phyloP scores from a whole-genome alignment of 306 rosid genomes.

The Quercus agrifolia region DNA sequence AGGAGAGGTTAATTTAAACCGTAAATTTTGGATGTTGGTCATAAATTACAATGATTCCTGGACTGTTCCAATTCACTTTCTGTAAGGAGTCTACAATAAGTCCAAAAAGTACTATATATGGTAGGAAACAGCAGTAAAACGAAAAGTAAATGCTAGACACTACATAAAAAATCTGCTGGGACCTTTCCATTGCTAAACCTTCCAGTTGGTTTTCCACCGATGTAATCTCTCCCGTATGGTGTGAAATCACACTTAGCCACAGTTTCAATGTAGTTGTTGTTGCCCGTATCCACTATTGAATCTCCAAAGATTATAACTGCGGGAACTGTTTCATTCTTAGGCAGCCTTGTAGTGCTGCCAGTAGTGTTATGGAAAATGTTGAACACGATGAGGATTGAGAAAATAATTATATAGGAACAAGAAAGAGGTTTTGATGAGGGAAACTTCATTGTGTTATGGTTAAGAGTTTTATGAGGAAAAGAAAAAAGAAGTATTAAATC shows the following conservation, averaged over 20 bases:
- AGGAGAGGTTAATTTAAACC: background rate
- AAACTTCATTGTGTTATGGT: no score
- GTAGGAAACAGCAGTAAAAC: no score
- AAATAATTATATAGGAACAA: no score
- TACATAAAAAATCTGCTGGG: slow-evolving; percentile 58
- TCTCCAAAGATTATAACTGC: slow-evolving; percentile 73
- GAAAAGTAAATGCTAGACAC: background rate
- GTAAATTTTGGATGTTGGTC: no score
- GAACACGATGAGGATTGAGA: no score
- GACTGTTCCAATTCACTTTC: no score
- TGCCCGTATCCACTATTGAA: slow-evolving; percentile 70
- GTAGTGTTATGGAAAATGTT: no score
- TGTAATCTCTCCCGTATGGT: slow-evolving; percentile 51
- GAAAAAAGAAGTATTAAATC: no score
- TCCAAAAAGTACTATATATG: background rate
- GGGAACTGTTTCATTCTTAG: slow-evolving; percentile 43
- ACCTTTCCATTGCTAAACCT: slow-evolving; percentile 65
- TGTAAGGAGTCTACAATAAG: no score
- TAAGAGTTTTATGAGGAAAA: no score
- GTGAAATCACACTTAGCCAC: slow-evolving; percentile 48
- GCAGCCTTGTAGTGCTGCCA: background rate
- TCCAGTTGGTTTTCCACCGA: slow-evolving; percentile 8
- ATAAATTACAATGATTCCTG: background rate
- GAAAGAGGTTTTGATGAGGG: no score
- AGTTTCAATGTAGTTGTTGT: slow-evolving; percentile 57